phyloP scores from a whole-genome alignment of 106 monocot species.

The Cymbidium sinense region DNA sequence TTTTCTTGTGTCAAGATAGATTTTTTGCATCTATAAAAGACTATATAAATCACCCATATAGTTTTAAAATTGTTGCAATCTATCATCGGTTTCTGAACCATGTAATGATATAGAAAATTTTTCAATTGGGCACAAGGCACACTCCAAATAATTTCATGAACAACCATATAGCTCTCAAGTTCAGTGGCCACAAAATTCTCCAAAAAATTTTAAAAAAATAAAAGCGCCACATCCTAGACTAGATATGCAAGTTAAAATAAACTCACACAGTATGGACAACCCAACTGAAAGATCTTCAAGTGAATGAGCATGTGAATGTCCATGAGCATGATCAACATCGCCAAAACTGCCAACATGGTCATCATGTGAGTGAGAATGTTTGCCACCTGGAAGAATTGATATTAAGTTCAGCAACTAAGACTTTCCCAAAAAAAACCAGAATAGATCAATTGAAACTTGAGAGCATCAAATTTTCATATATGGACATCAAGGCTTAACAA shows the following conservation, averaged over 20 bases:
- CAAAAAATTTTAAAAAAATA: not conserved
- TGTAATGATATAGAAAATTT: not conserved
- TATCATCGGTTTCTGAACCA: not conserved
- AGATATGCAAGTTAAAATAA: slow-evolving; percentile 1
- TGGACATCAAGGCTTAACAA: not conserved
- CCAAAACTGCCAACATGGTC: slow-evolving; percentile 27
- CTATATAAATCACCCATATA: too few relatives aligned
- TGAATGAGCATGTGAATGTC: slow-evolving; percentile 83
- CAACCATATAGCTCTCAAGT: not conserved
- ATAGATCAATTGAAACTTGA: not conserved
- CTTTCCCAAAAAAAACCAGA: not conserved
- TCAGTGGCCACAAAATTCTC: not conserved
- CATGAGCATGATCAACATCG: slow-evolving; percentile 38
- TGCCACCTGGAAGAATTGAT: slow-evolving; percentile 46
- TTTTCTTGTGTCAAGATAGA: too few relatives aligned
- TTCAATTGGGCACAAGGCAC: not conserved
- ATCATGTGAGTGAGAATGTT: slow-evolving; percentile 67
- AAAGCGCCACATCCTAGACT: not conserved
- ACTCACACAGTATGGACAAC: slow-evolving; percentile 83
- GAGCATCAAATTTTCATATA: not conserved
- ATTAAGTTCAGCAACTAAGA: not conserved
- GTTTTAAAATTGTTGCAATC: too few relatives aligned
- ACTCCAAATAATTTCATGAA: not conserved
- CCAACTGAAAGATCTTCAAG: slow-evolving; percentile 86
- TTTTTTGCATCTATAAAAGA: too few relatives aligned